phyloP scores from a whole-genome alignment of 1,284 basidiomycete genomes.

The Afroboletus lepidellus region DNA sequence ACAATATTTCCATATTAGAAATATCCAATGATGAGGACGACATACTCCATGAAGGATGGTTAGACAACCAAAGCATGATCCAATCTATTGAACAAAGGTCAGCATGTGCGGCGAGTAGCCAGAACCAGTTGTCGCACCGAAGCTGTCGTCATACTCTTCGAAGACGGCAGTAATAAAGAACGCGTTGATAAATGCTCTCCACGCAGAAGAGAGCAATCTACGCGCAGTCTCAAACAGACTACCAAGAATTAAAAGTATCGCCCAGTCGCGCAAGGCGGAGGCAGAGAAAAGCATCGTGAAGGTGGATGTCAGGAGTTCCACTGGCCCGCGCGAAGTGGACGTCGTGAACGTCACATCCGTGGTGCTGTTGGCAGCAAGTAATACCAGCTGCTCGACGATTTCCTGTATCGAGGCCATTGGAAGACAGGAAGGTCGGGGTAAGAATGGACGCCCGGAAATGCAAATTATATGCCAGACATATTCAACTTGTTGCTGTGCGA shows the following conservation, averaged over 20 bases:
- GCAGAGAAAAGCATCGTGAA: slow-evolving; percentile 47
- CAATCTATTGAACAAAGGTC: slow-evolving; percentile 40
- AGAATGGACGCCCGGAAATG: too few relatives aligned
- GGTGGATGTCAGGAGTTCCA: slow-evolving; percentile 30
- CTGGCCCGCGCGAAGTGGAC: slow-evolving; percentile 6
- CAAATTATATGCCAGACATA: too few relatives aligned
- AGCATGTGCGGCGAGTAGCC: neutral
- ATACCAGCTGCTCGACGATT: slow-evolving; percentile 29
- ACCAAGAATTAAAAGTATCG: slow-evolving; percentile 61
- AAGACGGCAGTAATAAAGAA: slow-evolving; percentile 67
- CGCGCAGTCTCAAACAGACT: slow-evolving; percentile 57
- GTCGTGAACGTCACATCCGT: neutral
- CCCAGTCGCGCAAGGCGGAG: slow-evolving; percentile 60
- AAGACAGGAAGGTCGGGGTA: too few relatives aligned
- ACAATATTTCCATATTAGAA: slow-evolving; percentile 1
- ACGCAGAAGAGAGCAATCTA: slow-evolving; percentile 43
- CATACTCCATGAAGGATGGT: slow-evolving; percentile 41
- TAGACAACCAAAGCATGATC: slow-evolving; percentile 63
- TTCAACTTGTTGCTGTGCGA: too few relatives aligned
- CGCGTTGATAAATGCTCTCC: slow-evolving; percentile 44
- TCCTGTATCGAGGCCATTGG: slow-evolving; percentile 24
- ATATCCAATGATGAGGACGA: neutral
- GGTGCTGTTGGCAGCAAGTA: slow-evolving; percentile 25
- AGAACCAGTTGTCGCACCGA: slow-evolving; percentile 41
- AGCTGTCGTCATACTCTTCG: slow-evolving; percentile 55